phyloP scores from a whole-genome alignment of 2,329 filamentous ascomycete species.

The Talaromyces sp. region DNA sequence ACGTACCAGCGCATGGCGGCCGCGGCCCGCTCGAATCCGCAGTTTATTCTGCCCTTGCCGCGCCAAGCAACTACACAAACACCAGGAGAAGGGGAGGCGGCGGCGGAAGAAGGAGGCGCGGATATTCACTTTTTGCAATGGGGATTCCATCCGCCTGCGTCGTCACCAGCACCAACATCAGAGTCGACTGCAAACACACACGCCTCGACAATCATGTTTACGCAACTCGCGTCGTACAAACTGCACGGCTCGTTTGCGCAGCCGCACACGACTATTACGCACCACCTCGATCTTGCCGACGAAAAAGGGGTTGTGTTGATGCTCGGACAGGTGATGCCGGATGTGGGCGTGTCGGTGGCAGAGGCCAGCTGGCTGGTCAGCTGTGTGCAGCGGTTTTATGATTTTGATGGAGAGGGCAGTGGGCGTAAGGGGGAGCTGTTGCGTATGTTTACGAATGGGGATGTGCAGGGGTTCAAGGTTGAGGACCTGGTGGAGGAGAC shows the following conservation, averaged over 20 bases:
- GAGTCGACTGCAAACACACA: slow-evolving; percentile 45
- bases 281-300: slow-evolving; percentile 74
- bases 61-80: slow-evolving; percentile 32
- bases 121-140: slow-evolving; percentile 98
- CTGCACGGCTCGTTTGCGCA: slow-evolving; percentile 80
- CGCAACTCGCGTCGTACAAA: slow-evolving; percentile 90
- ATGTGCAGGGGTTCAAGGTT: slow-evolving; percentile 68
- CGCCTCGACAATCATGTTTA: slow-evolving; percentile 80
- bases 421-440: slow-evolving; percentile 66
- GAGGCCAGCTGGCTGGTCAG: slow-evolving; percentile 88
- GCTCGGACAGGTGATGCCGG: slow-evolving; percentile 74
- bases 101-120: slow-evolving; percentile 50
- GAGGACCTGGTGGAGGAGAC: slow-evolving; percentile 84
- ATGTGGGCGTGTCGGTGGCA: slow-evolving; percentile 69
- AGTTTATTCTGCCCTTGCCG: slow-evolving; percentile 85
- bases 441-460: slow-evolving; percentile 76
- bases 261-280: slow-evolving; percentile 90
- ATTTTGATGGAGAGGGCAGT: slow-evolving; percentile 51
- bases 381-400: slow-evolving; percentile 92
- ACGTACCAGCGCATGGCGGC: slow-evolving; percentile 70
- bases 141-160: slow-evolving; percentile 70
- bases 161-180: slow-evolving; percentile 24
- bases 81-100: slow-evolving; percentile 18
- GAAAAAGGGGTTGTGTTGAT: slow-evolving; percentile 78
- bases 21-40: slow-evolving; percentile 70